Percentiles rank a stretch among this genome's conserved stretches.
Evolutionary conservation across 129 eudicot genomes (phyloP).

Genomic region (Deinandra increscens): DNA sequence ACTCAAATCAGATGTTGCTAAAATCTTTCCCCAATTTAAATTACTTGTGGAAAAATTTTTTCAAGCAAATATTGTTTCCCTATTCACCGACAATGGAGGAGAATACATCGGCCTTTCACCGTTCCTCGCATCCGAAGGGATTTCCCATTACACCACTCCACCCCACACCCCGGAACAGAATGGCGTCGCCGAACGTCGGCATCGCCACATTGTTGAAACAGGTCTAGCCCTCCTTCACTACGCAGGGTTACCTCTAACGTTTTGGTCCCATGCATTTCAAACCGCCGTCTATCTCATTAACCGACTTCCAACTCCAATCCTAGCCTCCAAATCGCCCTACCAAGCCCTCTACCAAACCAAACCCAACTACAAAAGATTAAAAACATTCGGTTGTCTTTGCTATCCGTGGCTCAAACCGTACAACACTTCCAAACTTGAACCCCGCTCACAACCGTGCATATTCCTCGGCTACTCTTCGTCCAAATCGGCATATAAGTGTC

Average conservation of each 20-base stretch:
- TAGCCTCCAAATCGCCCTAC: not conserved
- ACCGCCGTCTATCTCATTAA: too few relatives aligned
- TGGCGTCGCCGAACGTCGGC: not conserved
- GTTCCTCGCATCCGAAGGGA: not conserved
- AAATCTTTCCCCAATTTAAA: conserved; percentile 1
- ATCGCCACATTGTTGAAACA: conserved; percentile 1
- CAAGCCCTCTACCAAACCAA: not conserved
- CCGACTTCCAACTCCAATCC: not conserved
- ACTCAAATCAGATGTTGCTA: not conserved
- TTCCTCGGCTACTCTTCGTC: not conserved
- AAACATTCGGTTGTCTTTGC: conserved; percentile 3
- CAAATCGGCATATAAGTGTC: not conserved
- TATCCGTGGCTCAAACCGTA: conserved; percentile 18
- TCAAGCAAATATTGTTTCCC: not conserved
- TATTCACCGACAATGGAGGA: not conserved
- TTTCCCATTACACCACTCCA: not conserved
- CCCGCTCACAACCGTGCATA: conserved; percentile 10
- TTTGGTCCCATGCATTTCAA: not conserved
- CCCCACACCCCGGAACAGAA: not conserved
- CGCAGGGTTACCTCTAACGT: not conserved
- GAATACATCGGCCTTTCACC: not conserved
- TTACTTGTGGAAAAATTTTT: not conserved
- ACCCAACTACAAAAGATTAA: not conserved
- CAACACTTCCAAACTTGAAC: not conserved
- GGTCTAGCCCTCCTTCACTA: not conserved